These are phyloP conservation scores for Picochlorum costavermella DNA, from an alignment of 139 green algal genomes.

Conservation along the genomic window DNA sequence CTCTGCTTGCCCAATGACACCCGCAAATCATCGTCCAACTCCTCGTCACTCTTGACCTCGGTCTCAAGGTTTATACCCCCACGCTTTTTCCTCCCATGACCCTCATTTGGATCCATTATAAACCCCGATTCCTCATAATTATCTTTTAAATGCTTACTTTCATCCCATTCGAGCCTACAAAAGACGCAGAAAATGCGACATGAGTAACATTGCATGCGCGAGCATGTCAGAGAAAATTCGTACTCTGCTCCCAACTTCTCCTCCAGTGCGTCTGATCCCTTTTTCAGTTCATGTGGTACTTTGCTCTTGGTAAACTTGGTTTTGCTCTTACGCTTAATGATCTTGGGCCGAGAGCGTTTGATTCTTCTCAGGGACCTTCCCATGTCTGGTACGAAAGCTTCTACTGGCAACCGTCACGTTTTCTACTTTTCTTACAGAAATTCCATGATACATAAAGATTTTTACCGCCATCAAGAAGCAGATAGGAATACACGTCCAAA, in stretches of 20 bases:
- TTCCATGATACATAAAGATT: background rate
- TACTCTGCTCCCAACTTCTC: constrained; percentile 25
- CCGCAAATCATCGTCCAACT: background rate
- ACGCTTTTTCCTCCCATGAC: constrained; percentile 18
- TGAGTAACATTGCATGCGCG: background rate
- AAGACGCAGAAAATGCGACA: background rate
- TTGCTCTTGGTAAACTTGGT: constrained; percentile 12
- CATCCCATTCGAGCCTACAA: constrained; percentile 21
- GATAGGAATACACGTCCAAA: background rate
- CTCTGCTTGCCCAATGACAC: background rate
- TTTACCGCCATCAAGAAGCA: constrained; percentile 13
- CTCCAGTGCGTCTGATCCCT: constrained; percentile 1
- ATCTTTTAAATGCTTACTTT: constrained; percentile 7
- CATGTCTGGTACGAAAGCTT: constrained; percentile 14
- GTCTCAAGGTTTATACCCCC: constrained; percentile 2
- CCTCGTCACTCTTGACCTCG: background rate
- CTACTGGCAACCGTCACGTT: background rate
- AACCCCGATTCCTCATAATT: constrained; percentile 27
- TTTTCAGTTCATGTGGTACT: constrained; percentile 16
- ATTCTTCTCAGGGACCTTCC: constrained; percentile 17
- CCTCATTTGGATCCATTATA: constrained; percentile 23
- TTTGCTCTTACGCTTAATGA: constrained; percentile 26
- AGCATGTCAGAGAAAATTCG: background rate
- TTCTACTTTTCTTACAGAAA: constrained; percentile 2
- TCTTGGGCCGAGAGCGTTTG: constrained; percentile 24